Base-by-base conservation (phyloP, 2,329 filamentous ascomycete genomes). In the Nothopassalora personata region DNA sequence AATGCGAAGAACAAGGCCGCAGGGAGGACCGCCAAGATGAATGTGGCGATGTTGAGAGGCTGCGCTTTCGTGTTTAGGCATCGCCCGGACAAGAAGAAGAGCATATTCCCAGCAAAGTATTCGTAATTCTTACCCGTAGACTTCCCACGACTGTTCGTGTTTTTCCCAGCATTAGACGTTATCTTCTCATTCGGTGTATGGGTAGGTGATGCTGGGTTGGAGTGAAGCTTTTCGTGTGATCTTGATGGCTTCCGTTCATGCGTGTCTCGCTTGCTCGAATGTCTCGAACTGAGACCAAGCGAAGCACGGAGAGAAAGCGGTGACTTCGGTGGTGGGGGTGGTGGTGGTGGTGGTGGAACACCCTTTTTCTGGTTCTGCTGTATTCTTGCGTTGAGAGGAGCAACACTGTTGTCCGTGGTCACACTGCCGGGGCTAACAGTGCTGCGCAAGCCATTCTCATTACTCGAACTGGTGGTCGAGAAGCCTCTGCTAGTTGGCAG, bases 21-120 rank as follows among this genome's bases (percentile, higher is more conserved):
- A 1, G 94, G 94, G 15, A 96, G 71, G 43, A 94, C 74, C n/a
- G 96, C 83, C 31, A 96, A 78, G 53, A 91, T 74, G 1, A 88
- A 91, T 1, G 94, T 99, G 11, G 86, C 87, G 67, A 97, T 83
- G 68, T 97, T 97, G 71, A 99, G 86, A 1, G 94, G 94, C 64
- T 87, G 84, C 67, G 95, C 89, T 66, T 86, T 85, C 36, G 94
- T 88, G 74, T 97, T 70, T 71, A 97, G 90, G 60, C 94, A 80
- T 60, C 94, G 84, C 7, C 94, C 94, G 34, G 90, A 88, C 60
- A 90, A 81, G 73, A 86, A 96, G 71, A 99, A 99, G 27, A 91
- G 80, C 0, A 91, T 96, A 71, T 97, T 99, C 49, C 94, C 94
- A 48, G 90, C 84, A 69, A 97, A 97, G 73, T 96, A 96, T 72